Percentiles rank a stretch among this genome's conserved stretches.
phyloP scores from a whole-genome alignment of 257 asterid genomes.

The Penstemon eatonii region DNA sequence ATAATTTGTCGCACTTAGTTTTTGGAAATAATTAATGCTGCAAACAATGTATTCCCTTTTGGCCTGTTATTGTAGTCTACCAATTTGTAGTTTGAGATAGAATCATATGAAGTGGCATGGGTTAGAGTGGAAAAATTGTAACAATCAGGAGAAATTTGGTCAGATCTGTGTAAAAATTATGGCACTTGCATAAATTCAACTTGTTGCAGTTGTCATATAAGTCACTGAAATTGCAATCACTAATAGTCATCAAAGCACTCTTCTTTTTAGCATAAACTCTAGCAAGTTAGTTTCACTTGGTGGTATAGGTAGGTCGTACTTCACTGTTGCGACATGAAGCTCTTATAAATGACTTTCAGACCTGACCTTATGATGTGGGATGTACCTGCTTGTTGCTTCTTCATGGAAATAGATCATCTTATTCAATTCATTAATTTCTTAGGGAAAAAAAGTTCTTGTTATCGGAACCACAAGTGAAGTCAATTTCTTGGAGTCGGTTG shows the following conservation, averaged over 20 bases:
- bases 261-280: constrained; percentile 11
- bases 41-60: background rate
- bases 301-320: constrained; percentile 12
- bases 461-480: constrained; percentile 95
- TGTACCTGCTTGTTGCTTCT: constrained; percentile 5
- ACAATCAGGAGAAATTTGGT: background rate
- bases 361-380: constrained; percentile 9
- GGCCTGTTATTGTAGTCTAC: constrained; percentile 6
- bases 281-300: constrained; percentile 4
- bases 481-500: constrained; percentile 75
- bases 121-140: constrained; percentile 1
- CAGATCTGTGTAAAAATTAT: background rate
- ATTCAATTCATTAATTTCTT: constrained; percentile 26
- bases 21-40: constrained; percentile 4
- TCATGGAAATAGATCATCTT: constrained; percentile 17
- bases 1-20: background rate
- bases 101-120: constrained; percentile 7
- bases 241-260: background rate
- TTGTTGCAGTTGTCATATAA: constrained; percentile 2
- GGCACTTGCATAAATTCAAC: background rate
- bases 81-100: background rate
- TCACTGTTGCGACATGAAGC: constrained; percentile 12
- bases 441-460: constrained; percentile 90
- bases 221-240: constrained; percentile 7
- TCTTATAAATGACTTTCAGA: constrained; percentile 14